phyloP scores from a whole-genome alignment of 2,329 filamentous ascomycete species.

The Arthrobotrys pseudoclavata region DNA sequence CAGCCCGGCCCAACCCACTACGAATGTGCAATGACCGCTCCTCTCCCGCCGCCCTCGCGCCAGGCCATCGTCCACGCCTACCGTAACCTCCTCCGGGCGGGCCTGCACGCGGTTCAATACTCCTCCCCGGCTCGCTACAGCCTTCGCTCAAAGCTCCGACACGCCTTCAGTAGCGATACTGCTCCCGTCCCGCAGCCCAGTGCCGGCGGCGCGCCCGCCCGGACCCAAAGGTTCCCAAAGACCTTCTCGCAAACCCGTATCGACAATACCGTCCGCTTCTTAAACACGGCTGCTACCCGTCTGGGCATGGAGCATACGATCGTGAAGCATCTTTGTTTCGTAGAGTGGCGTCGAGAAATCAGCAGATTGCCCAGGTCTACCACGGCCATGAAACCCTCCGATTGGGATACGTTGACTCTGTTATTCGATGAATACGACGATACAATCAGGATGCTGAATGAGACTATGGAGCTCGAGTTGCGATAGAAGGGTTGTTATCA shows the following conservation, averaged over 20 bases:
- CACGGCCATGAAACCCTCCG: slow-evolving; percentile 21
- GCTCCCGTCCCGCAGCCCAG: slow-evolving; percentile 63
- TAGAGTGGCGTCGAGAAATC: slow-evolving; percentile 67
- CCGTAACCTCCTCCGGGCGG: slow-evolving; percentile 76
- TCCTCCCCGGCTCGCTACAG: slow-evolving; percentile 77
- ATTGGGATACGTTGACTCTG: slow-evolving; percentile 42
- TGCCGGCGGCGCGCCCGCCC: slow-evolving; percentile 27
- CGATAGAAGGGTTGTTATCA: slow-evolving; percentile 16
- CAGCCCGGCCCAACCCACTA: background rate
- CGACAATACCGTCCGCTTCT: slow-evolving; percentile 77
- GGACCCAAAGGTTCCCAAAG: slow-evolving; percentile 31
- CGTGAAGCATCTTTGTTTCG: slow-evolving; percentile 76
- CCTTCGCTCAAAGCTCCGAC: slow-evolving; percentile 73
- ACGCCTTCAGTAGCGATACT: slow-evolving; percentile 72
- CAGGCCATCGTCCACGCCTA: slow-evolving; percentile 75
- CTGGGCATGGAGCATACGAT: slow-evolving; percentile 79
- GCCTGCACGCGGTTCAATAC: slow-evolving; percentile 79
- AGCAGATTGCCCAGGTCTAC: slow-evolving; percentile 64
- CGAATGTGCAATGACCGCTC: slow-evolving; percentile 1
- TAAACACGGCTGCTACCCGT: slow-evolving; percentile 75
- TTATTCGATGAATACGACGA: slow-evolving; percentile 56
- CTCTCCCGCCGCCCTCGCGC: slow-evolving; percentile 60
- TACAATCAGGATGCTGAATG: slow-evolving; percentile 56
- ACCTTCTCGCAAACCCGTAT: slow-evolving; percentile 71
- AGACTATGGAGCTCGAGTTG: slow-evolving; percentile 56